Percentiles rank a stretch among this genome's conserved stretches.
These are phyloP conservation scores for Musa balbisiana DNA, from an alignment of 202 grass and related monocot genomes.

Conservation along the genomic window DNA sequence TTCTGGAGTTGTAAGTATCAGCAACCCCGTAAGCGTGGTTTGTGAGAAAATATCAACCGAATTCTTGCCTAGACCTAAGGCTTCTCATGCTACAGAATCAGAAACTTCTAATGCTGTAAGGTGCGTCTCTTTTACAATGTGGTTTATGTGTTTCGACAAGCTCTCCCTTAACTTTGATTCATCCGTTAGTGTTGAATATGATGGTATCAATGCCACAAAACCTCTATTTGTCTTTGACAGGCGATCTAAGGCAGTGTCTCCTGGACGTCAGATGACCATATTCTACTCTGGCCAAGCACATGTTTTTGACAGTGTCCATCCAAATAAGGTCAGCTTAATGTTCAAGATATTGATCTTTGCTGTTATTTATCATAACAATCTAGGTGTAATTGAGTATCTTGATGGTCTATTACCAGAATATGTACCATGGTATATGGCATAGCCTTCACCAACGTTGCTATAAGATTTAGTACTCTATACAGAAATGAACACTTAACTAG, in stretches of 20 bases:
- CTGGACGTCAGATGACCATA: conserved; percentile 21
- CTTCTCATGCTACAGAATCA: not conserved
- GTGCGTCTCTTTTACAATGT: not conserved
- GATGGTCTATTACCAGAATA: not conserved
- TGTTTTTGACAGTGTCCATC: conserved; percentile 27
- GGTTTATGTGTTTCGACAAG: not conserved
- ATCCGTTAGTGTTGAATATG: not conserved
- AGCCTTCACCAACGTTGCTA: no score
- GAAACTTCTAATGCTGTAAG: not conserved
- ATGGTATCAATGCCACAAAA: not conserved
- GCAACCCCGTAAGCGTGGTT: not conserved
- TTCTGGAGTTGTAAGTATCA: conserved; percentile 2
- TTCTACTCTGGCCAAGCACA: conserved; percentile 26
- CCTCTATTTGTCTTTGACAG: not conserved
- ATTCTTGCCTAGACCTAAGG: not conserved
- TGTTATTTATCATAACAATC: not conserved
- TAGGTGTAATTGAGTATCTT: not conserved
- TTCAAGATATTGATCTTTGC: not conserved
- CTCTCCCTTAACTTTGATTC: not conserved
- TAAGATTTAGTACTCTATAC: no score
- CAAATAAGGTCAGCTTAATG: conserved; percentile 19
- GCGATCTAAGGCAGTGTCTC: not conserved
- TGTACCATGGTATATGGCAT: no score
- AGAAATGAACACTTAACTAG: no score
- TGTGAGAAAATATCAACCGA: not conserved